Conservation (phyloP, 1,284 basidiomycete species). For the Rhodotorula sp. region DNA sequence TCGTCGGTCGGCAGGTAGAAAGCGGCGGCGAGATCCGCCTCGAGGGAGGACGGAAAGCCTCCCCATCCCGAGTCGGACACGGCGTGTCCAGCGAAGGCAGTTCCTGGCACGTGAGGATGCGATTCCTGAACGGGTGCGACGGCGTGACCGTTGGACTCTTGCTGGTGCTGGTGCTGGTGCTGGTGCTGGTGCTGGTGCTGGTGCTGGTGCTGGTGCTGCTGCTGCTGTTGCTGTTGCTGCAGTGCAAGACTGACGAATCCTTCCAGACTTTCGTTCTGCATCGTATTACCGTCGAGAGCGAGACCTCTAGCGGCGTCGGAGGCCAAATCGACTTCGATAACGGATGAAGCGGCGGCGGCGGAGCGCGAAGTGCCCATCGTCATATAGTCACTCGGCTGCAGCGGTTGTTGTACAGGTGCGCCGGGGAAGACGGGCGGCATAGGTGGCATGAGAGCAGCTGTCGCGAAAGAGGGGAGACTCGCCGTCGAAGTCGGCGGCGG, state of each 20-base stretch:
- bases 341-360: not conserved
- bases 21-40: slow-evolving; percentile 9
- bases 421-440: not conserved
- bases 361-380: not conserved
- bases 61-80: not conserved
- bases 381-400: not conserved
- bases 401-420: not conserved
- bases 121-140: too few relatives aligned
- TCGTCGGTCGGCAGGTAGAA: slow-evolving; percentile 19
- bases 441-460: not conserved
- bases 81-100: not conserved
- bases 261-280: not conserved
- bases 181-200: not conserved
- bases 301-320: not conserved
- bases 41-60: not conserved
- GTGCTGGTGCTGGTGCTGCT: not conserved
- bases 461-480: not conserved
- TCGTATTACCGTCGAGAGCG: not conserved
- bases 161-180: not conserved
- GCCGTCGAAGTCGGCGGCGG: not conserved
- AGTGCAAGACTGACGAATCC: not conserved
- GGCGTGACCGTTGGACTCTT: not conserved
- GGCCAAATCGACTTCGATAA: not conserved
- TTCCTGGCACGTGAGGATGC: too few relatives aligned
- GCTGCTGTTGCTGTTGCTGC: not conserved